Evolutionary conservation across 306 rosid species (phyloP).

Genomic region (Lathyrus oleraceus): DNA sequence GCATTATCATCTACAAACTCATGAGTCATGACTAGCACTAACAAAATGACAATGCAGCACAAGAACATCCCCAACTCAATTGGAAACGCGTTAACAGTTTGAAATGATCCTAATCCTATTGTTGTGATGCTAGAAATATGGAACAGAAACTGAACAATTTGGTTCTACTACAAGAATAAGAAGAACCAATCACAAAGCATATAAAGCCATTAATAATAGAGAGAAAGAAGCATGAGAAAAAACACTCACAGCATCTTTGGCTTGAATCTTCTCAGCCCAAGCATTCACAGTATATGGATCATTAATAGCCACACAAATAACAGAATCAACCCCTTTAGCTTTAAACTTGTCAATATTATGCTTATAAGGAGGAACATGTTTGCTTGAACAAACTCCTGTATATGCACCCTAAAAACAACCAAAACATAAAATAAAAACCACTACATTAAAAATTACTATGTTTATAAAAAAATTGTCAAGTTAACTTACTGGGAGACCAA

Average conservation of each 20-base stretch:
- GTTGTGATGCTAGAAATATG: slow-evolving; percentile 17
- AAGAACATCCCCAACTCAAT: background rate
- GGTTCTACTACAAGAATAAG: slow-evolving; percentile 6
- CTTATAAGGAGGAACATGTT: slow-evolving; percentile 90
- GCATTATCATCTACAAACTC: slow-evolving; percentile 6
- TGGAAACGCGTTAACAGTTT: background rate
- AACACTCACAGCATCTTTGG: slow-evolving; percentile 76
- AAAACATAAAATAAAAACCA: slow-evolving; percentile 6
- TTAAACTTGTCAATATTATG: slow-evolving; percentile 70
- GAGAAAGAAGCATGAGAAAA: slow-evolving; percentile 5
- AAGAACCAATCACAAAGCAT: background rate
- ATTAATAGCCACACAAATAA: slow-evolving; percentile 82
- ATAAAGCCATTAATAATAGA: background rate
- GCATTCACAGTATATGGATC: slow-evolving; percentile 79
- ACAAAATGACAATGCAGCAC: slow-evolving; percentile 8
- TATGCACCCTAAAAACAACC: slow-evolving; percentile 75
- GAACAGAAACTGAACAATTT: background rate
- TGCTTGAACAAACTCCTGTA: slow-evolving; percentile 87
- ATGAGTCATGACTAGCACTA: background rate
- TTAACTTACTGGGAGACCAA: slow-evolving; percentile 91
- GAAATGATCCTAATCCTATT: background rate
- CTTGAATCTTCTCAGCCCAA: slow-evolving; percentile 88
- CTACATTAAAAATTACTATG: background rate
- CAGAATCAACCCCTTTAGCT: slow-evolving; percentile 79
- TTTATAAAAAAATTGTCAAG: background rate